These are phyloP conservation scores for Coemansia sp. DNA, from an alignment of 192 early-diverging fungal genomes.

Conservation along the genomic window DNA sequence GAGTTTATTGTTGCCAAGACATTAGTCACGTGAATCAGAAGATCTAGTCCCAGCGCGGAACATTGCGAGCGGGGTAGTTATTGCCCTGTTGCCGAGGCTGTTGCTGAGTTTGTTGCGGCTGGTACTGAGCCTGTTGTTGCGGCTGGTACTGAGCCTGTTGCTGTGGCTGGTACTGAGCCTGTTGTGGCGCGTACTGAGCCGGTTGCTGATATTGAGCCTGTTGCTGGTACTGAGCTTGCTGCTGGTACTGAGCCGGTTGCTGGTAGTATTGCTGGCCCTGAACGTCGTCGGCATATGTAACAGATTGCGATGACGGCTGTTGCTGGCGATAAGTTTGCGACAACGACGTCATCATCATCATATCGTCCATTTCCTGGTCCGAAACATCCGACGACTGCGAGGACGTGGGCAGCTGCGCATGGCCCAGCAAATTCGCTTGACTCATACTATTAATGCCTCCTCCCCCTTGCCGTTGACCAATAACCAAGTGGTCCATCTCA, in stretches of 20 bases:
- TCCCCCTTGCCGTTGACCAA: not conserved
- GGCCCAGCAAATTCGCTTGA: constrained; percentile 36
- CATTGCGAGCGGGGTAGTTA: constrained; percentile 20
- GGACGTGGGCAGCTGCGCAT: constrained; percentile 25
- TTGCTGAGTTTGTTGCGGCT: not conserved
- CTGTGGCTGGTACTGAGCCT: not conserved
- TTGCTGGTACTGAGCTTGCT: not conserved
- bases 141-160: not conserved
- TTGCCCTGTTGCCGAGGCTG: not conserved
- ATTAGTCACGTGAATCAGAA: not conserved
- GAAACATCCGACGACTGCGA: constrained; percentile 10
- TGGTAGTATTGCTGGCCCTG: not conserved
- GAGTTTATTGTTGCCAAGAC: not conserved
- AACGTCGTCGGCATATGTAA: constrained; percentile 4
- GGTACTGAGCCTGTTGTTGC: not conserved
- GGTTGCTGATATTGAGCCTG: not conserved
- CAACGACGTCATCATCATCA: constrained; percentile 17
- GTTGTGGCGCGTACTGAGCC: not conserved
- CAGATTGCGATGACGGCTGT: not conserved
- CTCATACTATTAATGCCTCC: constrained; percentile 18
- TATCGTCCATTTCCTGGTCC: constrained; percentile 14
- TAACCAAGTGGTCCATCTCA: constrained; percentile 26
- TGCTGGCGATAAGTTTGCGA: constrained; percentile 7
- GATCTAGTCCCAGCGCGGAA: constrained; percentile 38
- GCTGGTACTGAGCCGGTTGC: not conserved